Conservation (phyloP, 371 early-diverging fungal species). For the Phascolomyces articulosus region DNA sequence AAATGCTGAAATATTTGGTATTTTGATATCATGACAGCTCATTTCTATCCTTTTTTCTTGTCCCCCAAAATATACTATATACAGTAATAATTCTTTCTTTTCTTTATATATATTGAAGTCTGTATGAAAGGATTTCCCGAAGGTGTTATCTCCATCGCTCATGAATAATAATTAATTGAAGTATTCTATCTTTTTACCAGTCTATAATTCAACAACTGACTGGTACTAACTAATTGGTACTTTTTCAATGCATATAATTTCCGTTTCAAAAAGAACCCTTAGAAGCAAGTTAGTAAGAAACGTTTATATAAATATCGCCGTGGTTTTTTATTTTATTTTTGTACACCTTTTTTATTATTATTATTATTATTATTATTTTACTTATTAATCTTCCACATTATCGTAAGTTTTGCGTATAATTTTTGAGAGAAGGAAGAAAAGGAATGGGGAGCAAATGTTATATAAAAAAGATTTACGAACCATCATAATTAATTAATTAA, state of each 20-base stretch:
- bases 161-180: not conserved
- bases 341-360: no score
- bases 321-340: not conserved
- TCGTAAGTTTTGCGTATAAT: no score
- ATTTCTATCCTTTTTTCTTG: not conserved
- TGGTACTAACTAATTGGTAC: not conserved
- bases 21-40: conserved; percentile 5
- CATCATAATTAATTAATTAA: not conserved
- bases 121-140: no score
- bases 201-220: not conserved
- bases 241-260: conserved; percentile 1
- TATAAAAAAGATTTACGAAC: not conserved
- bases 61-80: not conserved
- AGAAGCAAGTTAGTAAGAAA: not conserved
- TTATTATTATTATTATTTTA: not conserved
- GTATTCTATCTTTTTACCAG: not conserved
- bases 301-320: not conserved
- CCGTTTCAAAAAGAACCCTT: conserved; percentile 13
- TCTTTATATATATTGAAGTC: no score
- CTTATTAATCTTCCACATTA: no score
- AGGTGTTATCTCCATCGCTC: not conserved
- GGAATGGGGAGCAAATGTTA: not conserved
- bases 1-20: no score
- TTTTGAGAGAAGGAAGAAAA: no score
- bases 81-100: no score